phyloP scores from a whole-genome alignment of 257 asterid species.

The Penstemon davidsonii region DNA sequence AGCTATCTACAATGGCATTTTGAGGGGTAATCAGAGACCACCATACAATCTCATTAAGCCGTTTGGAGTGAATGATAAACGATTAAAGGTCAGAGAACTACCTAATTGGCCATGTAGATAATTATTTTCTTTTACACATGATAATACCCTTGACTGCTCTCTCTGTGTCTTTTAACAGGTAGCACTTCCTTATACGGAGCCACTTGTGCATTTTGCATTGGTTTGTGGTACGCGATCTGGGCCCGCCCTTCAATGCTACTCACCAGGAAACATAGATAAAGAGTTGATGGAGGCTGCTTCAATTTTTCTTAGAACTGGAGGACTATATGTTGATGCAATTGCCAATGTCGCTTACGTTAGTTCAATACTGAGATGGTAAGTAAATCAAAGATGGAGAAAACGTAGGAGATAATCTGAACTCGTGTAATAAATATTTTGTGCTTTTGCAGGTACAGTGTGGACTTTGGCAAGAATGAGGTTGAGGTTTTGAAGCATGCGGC shows the following conservation, averaged over 20 bases:
- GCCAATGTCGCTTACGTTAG: conserved; percentile 58
- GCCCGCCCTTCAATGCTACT: conserved; percentile 84
- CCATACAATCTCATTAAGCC: conserved; percentile 79
- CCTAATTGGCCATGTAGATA: conserved; percentile 5
- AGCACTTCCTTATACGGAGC: conserved; percentile 75
- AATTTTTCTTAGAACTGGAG: conserved; percentile 59
- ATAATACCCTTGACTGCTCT: background rate
- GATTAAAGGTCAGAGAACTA: conserved; percentile 51
- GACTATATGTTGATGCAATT: conserved; percentile 53
- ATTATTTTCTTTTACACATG: background rate
- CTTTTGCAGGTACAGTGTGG: conserved; percentile 64
- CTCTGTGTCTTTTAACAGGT: conserved; percentile 42
- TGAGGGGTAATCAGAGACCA: conserved; percentile 92
- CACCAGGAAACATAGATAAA: conserved; percentile 72
- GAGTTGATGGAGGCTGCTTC: conserved; percentile 72
- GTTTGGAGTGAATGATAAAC: conserved; percentile 64
- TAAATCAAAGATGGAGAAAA: background rate
- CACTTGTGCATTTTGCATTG: conserved; percentile 81
- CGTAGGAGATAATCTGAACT: background rate
- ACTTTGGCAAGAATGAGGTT: conserved; percentile 75
- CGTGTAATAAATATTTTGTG: background rate
- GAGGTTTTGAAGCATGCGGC: conserved; percentile 89
- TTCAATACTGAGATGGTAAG: conserved; percentile 68
- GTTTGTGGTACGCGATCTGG: conserved; percentile 74
- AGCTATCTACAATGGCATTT: conserved; percentile 73